Evolutionary conservation across 345 rosid genomes (phyloP), one percentile per base, ranked within the genome.

Genomic region (Sisymbrium altissimum): DNA sequence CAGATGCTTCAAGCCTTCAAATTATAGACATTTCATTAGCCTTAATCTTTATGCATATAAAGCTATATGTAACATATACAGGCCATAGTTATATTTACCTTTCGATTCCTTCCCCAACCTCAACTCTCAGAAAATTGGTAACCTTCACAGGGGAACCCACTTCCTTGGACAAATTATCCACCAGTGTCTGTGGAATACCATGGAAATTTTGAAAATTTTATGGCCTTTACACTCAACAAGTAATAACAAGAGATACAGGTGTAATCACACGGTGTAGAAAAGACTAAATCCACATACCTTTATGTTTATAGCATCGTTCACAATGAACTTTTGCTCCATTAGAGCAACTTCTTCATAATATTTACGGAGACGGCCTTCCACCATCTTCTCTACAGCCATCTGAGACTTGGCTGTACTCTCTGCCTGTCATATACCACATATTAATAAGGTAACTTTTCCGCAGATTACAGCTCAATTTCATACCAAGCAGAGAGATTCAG

Each of bases 91-190:
- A 30, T 39, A 36, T 36, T 6, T 84, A 95, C 99, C 96, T 90
- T 79, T 86, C 83, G 76, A 90, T 81, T 85, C 98, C 98, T 84
- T 95, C 99, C 64, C 99, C 99, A 68, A 92, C 97, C 79, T 95
- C 96, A 79, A 95, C 88, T 84, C 99, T 86, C 68, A 90, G 85
- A 81, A 92, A 95, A 76, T 64, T 82, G 61, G 88, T 76, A 72
- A 95, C 82, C 84, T 83, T 90, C 81, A 95, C 97, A 0, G 87
- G 77, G 41, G 96, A 83, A 46, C 97, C 92, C 46, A 92, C 87
- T 76, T 88, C 97, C 77, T 87, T 83, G 29, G 98, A 88, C 41
- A 95, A 74, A 79, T 86, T 83, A 72, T 80, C 73, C 73, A 95
- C 45, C 56, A 87, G 68, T 52, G 84, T 85, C 99, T 95, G 87